A percentile compares a stretch with the other conserved stretches of the same genome.
phyloP scores from a whole-genome alignment of 2,329 filamentous ascomycete genomes.

The Sordariomycetes sp. region DNA sequence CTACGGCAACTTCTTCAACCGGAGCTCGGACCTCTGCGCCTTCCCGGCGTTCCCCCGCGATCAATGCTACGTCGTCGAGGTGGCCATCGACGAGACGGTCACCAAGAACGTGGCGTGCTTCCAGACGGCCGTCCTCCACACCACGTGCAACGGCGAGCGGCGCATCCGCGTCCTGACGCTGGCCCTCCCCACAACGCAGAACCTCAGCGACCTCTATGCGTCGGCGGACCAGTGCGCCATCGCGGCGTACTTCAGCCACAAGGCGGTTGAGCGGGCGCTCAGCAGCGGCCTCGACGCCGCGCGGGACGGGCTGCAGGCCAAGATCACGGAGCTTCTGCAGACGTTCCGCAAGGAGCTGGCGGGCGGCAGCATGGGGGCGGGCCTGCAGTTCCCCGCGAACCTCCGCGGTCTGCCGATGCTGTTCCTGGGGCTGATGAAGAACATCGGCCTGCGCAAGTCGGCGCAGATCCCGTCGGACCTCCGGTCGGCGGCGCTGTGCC shows the following conservation, averaged over 20 bases:
- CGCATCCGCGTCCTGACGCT: slow-evolving; percentile 91
- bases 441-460: slow-evolving; percentile 84
- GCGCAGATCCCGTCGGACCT: slow-evolving; percentile 90
- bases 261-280: slow-evolving; percentile 83
- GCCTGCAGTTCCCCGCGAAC: slow-evolving; percentile 89
- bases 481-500: slow-evolving; percentile 80
- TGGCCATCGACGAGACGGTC: slow-evolving; percentile 90
- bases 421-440: slow-evolving; percentile 92
- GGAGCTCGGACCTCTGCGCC: slow-evolving; percentile 91
- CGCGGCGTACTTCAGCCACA: slow-evolving; percentile 90
- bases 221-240: slow-evolving; percentile 92
- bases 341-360: slow-evolving; percentile 96
- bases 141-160: slow-evolving; percentile 92
- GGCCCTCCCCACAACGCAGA: slow-evolving; percentile 83
- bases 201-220: slow-evolving; percentile 80
- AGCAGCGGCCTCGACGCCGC: slow-evolving; percentile 81
- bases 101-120: slow-evolving; percentile 85
- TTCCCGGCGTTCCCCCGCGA: slow-evolving; percentile 97
- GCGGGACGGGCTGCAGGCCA: slow-evolving; percentile 78
- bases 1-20: slow-evolving; percentile 99
- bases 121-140: slow-evolving; percentile 91
- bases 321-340: slow-evolving; percentile 82
- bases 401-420: slow-evolving; percentile 76
- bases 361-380: slow-evolving; percentile 89
- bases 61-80: slow-evolving; percentile 94